Evolutionary conservation across 352 stramenopile genomes (phyloP), one percentile per base, ranked within the genome.

Genomic region (Phytophthora macrochlamydospora): DNA sequence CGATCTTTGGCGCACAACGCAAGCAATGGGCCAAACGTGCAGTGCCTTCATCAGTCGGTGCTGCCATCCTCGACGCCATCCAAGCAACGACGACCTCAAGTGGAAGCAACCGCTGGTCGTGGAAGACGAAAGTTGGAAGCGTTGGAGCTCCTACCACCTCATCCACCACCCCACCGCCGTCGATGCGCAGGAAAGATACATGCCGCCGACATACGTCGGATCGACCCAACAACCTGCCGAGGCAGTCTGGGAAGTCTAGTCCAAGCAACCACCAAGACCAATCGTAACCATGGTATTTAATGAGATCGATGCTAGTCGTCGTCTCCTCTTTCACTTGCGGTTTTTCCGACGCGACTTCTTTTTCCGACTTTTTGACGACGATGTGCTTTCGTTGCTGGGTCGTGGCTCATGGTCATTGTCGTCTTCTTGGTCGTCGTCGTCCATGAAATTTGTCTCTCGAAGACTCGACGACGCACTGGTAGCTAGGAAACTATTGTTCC

Each of bases 121-220:
- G 32, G 81, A 93, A 80, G 85, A 93, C 65, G 83, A 93, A 56
- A 93, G 85, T 62, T 93, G 83, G 83, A 91, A 91, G 67, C 78
- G 82, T 50, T 91, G 76, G 75, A 91, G 83, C 59, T 91, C 83
- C 12, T 91, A 85, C 76, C 82, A 90, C 59, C 75, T 91, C 57
- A 81, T 91, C 52, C 80, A 93, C 65, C 49, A 87, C 61, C 65
- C 72, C 7, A 60, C 69, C 12, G 65, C 56, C 30, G 58, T 51
- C 6, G 67, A n/a, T 11, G 37, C 75, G 7, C 60, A 80, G 33
- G 69, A 76, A 33, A 67, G 59, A 12, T 91, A 91, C 60, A 68
- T 68, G 11, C 83, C 85, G 42, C 83, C 83, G 4, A 51, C 50
- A 8, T 93, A 81, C 51, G 78, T 90, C 49, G 80, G 81, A 45